Conservation (phyloP, 2,329 filamentous ascomycete genomes). For the Fusarium tupiense region DNA sequence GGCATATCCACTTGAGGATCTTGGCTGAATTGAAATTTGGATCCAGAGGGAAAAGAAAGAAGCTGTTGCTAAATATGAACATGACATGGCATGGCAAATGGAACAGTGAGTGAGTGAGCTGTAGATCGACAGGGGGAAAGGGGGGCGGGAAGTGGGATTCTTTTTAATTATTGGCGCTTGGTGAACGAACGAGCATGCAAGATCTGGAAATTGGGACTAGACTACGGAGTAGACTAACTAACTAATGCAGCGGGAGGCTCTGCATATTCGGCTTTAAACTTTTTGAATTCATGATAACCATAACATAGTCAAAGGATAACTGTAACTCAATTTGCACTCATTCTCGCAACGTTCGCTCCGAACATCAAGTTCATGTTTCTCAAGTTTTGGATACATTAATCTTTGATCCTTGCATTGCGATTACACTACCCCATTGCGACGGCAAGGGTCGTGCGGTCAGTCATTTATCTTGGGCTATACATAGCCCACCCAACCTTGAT, state of each 20-base stretch:
- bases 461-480: background rate
- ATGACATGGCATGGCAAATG: conserved; percentile 3
- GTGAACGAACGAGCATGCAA: background rate
- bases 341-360: background rate
- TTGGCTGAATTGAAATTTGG: background rate
- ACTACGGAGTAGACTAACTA: background rate
- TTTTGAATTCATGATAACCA: background rate
- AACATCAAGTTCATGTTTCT: background rate
- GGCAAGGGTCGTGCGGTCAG: background rate
- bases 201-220: conserved; percentile 3
- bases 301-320: background rate
- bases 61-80: conserved; percentile 27
- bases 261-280: background rate
- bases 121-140: conserved; percentile 21
- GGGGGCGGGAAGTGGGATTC: background rate
- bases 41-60: background rate
- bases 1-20: conserved; percentile 2
- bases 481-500: conserved; percentile 3
- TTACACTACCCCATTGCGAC: background rate
- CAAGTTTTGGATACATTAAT: conserved; percentile 1
- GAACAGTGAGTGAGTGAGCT: conserved; percentile 1
- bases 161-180: background rate
- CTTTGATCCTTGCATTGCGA: conserved; percentile 3
- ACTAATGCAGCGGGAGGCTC: background rate
- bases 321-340: background rate